Percentiles rank a stretch among this genome's conserved stretches.
These are phyloP conservation scores for Kodamaea fukazawae DNA, from an alignment of 805 yeast genomes.

Conservation along the genomic window DNA sequence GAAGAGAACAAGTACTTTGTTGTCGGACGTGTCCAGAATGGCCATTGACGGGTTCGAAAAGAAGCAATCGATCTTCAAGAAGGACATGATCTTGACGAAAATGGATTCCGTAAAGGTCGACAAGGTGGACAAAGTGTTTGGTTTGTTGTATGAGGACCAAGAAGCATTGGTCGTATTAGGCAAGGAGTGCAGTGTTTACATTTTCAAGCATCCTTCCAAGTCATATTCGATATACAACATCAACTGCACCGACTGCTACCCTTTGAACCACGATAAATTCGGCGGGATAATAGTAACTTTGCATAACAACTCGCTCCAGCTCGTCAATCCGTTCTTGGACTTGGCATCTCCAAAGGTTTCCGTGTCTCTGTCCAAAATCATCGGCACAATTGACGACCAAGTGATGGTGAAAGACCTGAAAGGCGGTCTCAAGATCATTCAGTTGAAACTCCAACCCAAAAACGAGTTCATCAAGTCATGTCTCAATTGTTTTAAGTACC, in stretches of 20 bases:
- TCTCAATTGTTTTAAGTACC: conserved; percentile 48
- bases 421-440: conserved; percentile 24
- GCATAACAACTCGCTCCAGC: conserved; percentile 3
- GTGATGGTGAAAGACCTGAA: conserved; percentile 23
- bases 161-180: conserved; percentile 64
- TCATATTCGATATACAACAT: conserved; percentile 30
- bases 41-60: conserved; percentile 35
- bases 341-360: conserved; percentile 34
- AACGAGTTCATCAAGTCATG: conserved; percentile 43
- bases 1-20: conserved; percentile 41
- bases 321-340: conserved; percentile 60
- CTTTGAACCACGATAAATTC: conserved; percentile 31
- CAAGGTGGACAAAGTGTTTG: conserved; percentile 31
- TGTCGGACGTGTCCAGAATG: conserved; percentile 45
- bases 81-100: conserved; percentile 70
- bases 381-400: conserved; percentile 27
- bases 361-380: conserved; percentile 18
- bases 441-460: conserved; percentile 44
- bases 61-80: conserved; percentile 37
- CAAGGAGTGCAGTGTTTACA: conserved; percentile 48
- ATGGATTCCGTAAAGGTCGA: conserved; percentile 42
- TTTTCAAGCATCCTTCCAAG: conserved; percentile 40
- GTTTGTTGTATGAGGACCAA: conserved; percentile 46
- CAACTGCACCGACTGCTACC: conserved; percentile 36
- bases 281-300: conserved; percentile 48